Evolutionary conservation across 306 rosid genomes (phyloP), one percentile per base, ranked within the genome.

Genomic region (Quercus robur): DNA sequence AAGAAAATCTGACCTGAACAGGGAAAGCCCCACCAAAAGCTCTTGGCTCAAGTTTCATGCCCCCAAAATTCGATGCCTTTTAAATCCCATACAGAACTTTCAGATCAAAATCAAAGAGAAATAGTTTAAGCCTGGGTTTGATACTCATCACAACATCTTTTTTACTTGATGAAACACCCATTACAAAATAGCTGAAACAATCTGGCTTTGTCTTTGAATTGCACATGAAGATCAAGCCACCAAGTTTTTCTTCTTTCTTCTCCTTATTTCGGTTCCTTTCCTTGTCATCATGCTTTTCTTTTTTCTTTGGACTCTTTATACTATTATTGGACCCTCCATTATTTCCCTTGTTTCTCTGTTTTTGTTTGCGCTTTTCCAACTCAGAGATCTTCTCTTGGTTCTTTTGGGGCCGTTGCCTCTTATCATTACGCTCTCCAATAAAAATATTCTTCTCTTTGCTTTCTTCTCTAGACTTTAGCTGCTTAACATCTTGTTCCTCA

Each of bases 201-300:
- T 93, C 98, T 31, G 97, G 98, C 82, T 90, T 95, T 46, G 99
- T 93, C 84, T 91, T 95, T 81, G 88, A 85, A 76, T 80, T 95
- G 92, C 99, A 95, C 99, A 95, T 90, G 87, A 95, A 95, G 85
- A 95, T 95, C 75, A 89, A 73, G 75, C 99, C 99, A 74, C 93
- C 99, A 71, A 88, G 83, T 51, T 81, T 93, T 84, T 91, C 97
- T 51, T 80, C 97, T 51, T 80, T 79, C 71, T 49, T 74, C 58
- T 79, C 87, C 23, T 69, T 76, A 11, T 61, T 70, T 59, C 21
- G 79, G 73, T 41, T 72, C 70, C 80, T 89, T 41, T 73, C 84
- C 30, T 2, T 54, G 55, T 66, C 81, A 38, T 74, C 83, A 44
- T 4, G 55, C 38, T 66, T 84, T 62, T 73, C 84, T 71, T 84